Percentiles rank a stretch among this genome's conserved stretches.
These are phyloP conservation scores for Plasmodium malariae DNA, from an alignment of 169 alveolate genomes.

Conservation along the genomic window DNA sequence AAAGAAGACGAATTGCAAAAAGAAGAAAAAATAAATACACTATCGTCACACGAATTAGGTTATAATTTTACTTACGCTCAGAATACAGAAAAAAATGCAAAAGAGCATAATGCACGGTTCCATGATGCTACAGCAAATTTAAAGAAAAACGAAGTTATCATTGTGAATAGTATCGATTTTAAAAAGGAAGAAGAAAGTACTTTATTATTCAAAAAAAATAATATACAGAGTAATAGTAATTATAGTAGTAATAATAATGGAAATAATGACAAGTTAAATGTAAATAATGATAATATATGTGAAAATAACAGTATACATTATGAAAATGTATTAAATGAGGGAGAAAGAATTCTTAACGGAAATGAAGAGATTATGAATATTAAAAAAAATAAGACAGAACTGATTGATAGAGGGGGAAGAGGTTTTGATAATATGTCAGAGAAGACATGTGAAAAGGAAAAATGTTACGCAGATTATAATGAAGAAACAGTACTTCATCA, in stretches of 20 bases:
- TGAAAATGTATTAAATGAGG: no score
- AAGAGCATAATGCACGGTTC: background rate
- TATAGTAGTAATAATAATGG: background rate
- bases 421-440: background rate
- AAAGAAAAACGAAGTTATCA: background rate
- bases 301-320: no score
- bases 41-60: background rate
- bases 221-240: background rate
- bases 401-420: background rate
- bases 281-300: no score
- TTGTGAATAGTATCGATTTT: background rate
- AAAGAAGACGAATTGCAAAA: background rate
- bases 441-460: background rate
- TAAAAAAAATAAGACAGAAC: background rate
- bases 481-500: background rate
- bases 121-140: background rate
- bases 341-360: no score
- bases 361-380: background rate
- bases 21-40: background rate
- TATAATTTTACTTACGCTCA: background rate
- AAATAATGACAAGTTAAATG: background rate
- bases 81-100: background rate
- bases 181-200: background rate
- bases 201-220: constrained; percentile 2
- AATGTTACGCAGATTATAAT: background rate